These are phyloP conservation scores for Fusarium mangiferae DNA, from an alignment of 2,329 filamentous ascomycete species.

Conservation along the genomic window DNA sequence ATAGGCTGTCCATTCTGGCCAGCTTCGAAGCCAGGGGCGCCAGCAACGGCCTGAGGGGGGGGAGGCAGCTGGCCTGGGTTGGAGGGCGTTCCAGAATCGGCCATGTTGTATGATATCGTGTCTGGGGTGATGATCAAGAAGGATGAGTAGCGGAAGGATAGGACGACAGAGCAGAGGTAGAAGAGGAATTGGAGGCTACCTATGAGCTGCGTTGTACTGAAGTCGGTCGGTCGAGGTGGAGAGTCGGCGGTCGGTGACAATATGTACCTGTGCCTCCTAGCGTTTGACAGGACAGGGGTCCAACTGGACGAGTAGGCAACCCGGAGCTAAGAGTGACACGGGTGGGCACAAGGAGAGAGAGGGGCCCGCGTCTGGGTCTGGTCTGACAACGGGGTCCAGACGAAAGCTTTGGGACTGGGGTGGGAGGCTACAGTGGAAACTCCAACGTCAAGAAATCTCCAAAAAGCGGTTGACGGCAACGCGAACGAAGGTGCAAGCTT, in stretches of 20 bases:
- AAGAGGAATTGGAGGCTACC: constrained; percentile 40
- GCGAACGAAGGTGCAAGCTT: not conserved
- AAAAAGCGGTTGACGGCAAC: not conserved
- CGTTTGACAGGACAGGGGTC: constrained; percentile 42
- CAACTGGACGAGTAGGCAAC: constrained; percentile 25
- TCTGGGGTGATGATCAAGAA: constrained; percentile 25
- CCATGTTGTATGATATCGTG: constrained; percentile 66
- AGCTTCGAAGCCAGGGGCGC: constrained; percentile 80
- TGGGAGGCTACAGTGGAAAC: constrained; percentile 23
- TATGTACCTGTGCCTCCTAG: constrained; percentile 41
- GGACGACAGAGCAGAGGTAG: constrained; percentile 36
- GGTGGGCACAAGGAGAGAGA: constrained; percentile 26
- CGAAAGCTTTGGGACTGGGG: constrained; percentile 9
- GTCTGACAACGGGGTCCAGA: constrained; percentile 30
- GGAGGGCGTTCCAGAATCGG: constrained; percentile 76
- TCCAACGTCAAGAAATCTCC: constrained; percentile 3
- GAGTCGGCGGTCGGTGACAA: constrained; percentile 44
- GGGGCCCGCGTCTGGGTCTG: constrained; percentile 16
- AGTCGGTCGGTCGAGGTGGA: constrained; percentile 44
- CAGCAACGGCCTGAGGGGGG: constrained; percentile 73
- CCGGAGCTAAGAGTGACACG: constrained; percentile 33
- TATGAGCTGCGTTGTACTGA: constrained; percentile 39
- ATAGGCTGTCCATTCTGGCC: constrained; percentile 79
- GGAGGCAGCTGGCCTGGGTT: constrained; percentile 74
- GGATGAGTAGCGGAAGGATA: constrained; percentile 21